Evolutionary conservation across 2,329 filamentous ascomycete genomes (phyloP).

Genomic region (Lasiodiplodia sp.): DNA sequence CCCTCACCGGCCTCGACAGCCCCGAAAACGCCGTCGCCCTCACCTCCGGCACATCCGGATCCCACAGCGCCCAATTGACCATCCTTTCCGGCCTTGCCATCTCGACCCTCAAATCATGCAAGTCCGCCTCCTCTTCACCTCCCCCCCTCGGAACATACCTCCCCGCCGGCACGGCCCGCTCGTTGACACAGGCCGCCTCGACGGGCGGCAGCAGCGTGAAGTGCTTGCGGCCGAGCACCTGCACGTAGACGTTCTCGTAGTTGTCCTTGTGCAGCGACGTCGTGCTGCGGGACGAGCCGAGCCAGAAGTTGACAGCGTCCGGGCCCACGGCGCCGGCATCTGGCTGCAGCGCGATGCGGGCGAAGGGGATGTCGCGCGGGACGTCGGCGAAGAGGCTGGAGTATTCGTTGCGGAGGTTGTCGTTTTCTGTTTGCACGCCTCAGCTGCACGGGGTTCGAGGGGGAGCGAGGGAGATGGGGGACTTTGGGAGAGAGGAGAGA

Average conservation of each 20-base stretch:
- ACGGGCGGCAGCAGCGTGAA: conserved; percentile 78
- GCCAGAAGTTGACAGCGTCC: conserved; percentile 84
- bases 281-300: conserved; percentile 71
- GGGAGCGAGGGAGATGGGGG: no score
- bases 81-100: conserved; percentile 48
- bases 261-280: conserved; percentile 83
- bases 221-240: conserved; percentile 75
- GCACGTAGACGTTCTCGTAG: conserved; percentile 86
- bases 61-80: conserved; percentile 77
- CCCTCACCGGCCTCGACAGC: conserved; percentile 67
- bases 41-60: conserved; percentile 66
- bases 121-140: conserved; percentile 5
- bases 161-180: conserved; percentile 63
- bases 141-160: conserved; percentile 58
- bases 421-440: conserved; percentile 64
- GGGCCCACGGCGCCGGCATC: conserved; percentile 54
- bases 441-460: not conserved
- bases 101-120: conserved; percentile 39
- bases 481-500: no score
- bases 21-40: conserved; percentile 65
- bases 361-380: conserved; percentile 71
- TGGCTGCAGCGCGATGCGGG: conserved; percentile 70
- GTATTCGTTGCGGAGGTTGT: conserved; percentile 81
- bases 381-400: conserved; percentile 67
- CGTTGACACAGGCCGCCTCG: conserved; percentile 73